Conservation (phyloP, 2,329 filamentous ascomycete genomes). For the Leptosphaerulina australis region DNA sequence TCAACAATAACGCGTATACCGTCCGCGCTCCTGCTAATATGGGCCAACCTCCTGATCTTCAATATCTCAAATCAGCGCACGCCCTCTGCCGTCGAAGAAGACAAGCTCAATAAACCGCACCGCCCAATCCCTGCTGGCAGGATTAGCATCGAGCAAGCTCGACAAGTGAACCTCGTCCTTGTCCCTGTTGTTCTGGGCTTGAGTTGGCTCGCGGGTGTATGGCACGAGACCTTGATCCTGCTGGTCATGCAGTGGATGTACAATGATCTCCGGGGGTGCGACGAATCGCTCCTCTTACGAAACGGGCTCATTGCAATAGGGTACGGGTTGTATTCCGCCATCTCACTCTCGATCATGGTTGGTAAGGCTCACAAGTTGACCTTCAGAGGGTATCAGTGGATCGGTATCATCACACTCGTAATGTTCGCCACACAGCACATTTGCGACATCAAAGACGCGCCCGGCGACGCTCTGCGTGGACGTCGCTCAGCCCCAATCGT, state of each 20-base stretch:
- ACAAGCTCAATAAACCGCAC: conserved; percentile 51
- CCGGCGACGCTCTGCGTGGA: conserved; percentile 30
- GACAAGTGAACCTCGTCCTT: conserved; percentile 2
- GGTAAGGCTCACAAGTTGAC: background rate
- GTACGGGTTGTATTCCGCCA: conserved; percentile 19
- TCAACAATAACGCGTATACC: conserved; percentile 13
- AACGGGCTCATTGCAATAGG: conserved; percentile 28
- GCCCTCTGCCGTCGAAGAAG: conserved; percentile 44
- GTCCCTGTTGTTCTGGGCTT: conserved; percentile 21
- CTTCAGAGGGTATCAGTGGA: conserved; percentile 7
- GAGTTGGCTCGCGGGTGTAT: conserved; percentile 25
- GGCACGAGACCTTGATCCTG: conserved; percentile 39
- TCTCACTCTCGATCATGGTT: conserved; percentile 12
- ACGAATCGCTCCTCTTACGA: conserved; percentile 25
- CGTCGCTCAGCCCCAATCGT: conserved; percentile 34
- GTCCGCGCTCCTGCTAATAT: conserved; percentile 27
- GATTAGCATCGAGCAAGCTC: conserved; percentile 22
- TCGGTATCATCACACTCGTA: conserved; percentile 16
- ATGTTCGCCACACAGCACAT: conserved; percentile 38
- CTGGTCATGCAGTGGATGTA: conserved; percentile 49
- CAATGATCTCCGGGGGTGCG: conserved; percentile 46
- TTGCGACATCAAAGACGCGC: conserved; percentile 39
- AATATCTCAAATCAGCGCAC: conserved; percentile 50
- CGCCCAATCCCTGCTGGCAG: conserved; percentile 38
- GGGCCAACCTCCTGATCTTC: conserved; percentile 51